A percentile compares a stretch with the other conserved stretches of the same genome.
Evolutionary conservation across 352 stramenopile species (phyloP).

Genomic region (Blastocystis sp.): DNA sequence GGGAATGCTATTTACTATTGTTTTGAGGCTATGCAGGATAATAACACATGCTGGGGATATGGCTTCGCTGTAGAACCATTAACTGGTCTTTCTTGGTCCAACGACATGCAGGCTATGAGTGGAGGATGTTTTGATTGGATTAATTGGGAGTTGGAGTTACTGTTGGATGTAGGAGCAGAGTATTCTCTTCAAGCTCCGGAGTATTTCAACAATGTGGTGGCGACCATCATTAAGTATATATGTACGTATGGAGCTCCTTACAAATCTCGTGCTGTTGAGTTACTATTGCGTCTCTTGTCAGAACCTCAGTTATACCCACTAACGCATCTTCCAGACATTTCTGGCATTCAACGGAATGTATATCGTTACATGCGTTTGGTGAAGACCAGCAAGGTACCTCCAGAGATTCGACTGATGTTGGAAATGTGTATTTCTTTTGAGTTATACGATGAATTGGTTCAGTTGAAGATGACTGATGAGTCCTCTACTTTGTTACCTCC

Average conservation of each 20-base stretch:
- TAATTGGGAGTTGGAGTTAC: constrained; percentile 42
- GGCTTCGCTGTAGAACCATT: constrained; percentile 51
- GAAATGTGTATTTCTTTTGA: constrained; percentile 57
- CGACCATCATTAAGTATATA: constrained; percentile 40
- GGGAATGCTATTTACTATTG: constrained; percentile 55
- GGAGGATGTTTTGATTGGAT: constrained; percentile 56
- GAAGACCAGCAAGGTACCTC: not conserved
- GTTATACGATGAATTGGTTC: constrained; percentile 14
- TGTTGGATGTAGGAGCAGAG: constrained; percentile 54
- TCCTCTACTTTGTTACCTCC: not conserved
- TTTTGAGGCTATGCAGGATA: constrained; percentile 50
- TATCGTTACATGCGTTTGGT: not conserved
- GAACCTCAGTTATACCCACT: constrained; percentile 28
- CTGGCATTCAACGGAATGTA: constrained; percentile 3
- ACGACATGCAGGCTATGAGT: constrained; percentile 44
- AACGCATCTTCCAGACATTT: constrained; percentile 18
- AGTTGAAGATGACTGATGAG: not conserved
- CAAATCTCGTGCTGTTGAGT: constrained; percentile 57
- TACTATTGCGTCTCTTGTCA: constrained; percentile 54
- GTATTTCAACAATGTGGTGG: constrained; percentile 43
- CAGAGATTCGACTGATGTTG: constrained; percentile 41
- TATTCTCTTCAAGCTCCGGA: not conserved
- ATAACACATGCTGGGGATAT: constrained; percentile 12
- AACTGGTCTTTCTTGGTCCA: constrained; percentile 38
- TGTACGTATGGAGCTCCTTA: constrained; percentile 57